A percentile compares a stretch with the other conserved stretches of the same genome.
Evolutionary conservation across 2,329 filamentous ascomycete species (phyloP).

Genomic region (Lecanicillium sp.): DNA sequence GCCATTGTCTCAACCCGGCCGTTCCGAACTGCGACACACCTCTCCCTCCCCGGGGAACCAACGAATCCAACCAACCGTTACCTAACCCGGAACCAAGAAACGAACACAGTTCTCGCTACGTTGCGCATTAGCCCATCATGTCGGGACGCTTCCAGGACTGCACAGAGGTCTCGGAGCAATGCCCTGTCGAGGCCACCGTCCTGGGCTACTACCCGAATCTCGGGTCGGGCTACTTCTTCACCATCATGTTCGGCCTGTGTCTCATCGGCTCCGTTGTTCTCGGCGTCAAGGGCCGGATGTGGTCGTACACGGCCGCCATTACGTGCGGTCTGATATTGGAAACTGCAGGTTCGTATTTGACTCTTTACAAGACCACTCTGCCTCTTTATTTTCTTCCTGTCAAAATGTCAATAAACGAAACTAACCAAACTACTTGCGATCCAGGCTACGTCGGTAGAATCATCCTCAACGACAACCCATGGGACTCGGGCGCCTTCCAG

Average conservation of each 20-base stretch:
- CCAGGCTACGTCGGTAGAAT: constrained; percentile 47
- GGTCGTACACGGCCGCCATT: constrained; percentile 44
- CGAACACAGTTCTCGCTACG: no score
- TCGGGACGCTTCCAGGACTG: constrained; percentile 18
- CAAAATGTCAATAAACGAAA: no score
- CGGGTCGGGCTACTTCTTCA: constrained; percentile 48
- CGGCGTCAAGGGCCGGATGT: constrained; percentile 44
- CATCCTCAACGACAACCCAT: constrained; percentile 45
- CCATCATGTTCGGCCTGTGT: constrained; percentile 36
- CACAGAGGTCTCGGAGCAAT: constrained; percentile 29
- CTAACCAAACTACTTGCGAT: no score
- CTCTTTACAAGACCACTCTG: constrained; percentile 10
- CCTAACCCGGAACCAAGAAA: no score
- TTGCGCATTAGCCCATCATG: no score
- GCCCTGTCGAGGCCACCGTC: constrained; percentile 45
- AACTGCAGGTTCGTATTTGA: constrained; percentile 43
- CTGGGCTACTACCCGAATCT: constrained; percentile 49
- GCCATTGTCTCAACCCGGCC: no score
- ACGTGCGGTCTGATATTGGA: constrained; percentile 43
- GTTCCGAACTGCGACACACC: no score
- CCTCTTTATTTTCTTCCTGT: no score
- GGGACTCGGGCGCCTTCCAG: constrained; percentile 45
- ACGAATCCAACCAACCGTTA: no score
- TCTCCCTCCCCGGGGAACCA: no score
- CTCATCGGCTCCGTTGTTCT: constrained; percentile 31